Conservation (phyloP, 2,329 filamentous ascomycete genomes). For the Pseudocercospora macadamiae region DNA sequence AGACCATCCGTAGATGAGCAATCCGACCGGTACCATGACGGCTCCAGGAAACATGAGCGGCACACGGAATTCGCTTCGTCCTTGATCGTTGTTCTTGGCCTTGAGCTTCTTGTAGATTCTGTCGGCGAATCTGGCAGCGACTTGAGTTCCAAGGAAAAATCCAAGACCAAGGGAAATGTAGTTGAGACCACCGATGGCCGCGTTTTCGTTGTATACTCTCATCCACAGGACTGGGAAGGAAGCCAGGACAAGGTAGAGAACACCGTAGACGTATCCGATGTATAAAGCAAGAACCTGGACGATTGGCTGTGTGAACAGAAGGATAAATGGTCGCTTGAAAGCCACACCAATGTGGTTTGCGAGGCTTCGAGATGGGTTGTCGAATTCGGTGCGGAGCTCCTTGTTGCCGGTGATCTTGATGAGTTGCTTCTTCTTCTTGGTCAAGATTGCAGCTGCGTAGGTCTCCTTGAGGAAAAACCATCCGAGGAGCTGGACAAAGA, state of each 20-base stretch:
- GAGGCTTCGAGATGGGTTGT: slow-evolving; percentile 40
- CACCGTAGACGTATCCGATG: slow-evolving; percentile 44
- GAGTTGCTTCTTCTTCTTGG: slow-evolving; percentile 61
- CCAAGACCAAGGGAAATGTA: slow-evolving; percentile 61
- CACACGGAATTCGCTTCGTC: slow-evolving; percentile 48
- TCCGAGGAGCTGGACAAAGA: slow-evolving; percentile 62
- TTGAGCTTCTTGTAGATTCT: slow-evolving; percentile 42
- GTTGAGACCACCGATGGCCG: slow-evolving; percentile 41
- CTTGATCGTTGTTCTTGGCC: slow-evolving; percentile 42
- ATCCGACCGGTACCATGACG: slow-evolving; percentile 56
- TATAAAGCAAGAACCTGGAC: slow-evolving; percentile 42
- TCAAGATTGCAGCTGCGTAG: slow-evolving; percentile 66
- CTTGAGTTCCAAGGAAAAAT: slow-evolving; percentile 58
- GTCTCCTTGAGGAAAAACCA: slow-evolving; percentile 67
- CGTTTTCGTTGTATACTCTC: slow-evolving; percentile 29
- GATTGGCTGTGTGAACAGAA: slow-evolving; percentile 43
- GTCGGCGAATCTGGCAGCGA: slow-evolving; percentile 43
- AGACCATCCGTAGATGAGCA: slow-evolving; percentile 64
- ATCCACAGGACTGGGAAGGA: slow-evolving; percentile 40
- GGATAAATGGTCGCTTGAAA: slow-evolving; percentile 39
- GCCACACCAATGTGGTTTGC: slow-evolving; percentile 37
- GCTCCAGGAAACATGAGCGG: slow-evolving; percentile 60
- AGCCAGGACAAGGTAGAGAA: slow-evolving; percentile 44
- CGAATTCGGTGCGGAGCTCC: slow-evolving; percentile 58
- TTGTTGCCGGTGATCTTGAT: slow-evolving; percentile 62